These are phyloP conservation scores for Penicillium chermesinum DNA, from an alignment of 495 filamentous ascomycete genomes.

Conservation along the genomic window DNA sequence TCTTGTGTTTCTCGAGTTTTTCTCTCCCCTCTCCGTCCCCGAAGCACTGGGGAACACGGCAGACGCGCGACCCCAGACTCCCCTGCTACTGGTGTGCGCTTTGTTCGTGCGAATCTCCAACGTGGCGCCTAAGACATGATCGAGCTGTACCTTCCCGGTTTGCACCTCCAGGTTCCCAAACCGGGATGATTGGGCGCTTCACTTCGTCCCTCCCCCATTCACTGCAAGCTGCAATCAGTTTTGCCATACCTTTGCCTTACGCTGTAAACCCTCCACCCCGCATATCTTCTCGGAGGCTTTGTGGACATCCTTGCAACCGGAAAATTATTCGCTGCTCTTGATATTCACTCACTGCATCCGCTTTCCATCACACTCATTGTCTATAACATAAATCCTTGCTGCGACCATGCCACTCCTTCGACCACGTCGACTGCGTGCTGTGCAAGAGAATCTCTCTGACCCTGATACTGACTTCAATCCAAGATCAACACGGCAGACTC, in stretches of 20 bases:
- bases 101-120: constrained; percentile 23
- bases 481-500: constrained; percentile 35
- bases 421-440: constrained; percentile 44
- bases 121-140: constrained; percentile 28
- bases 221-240: constrained; percentile 9
- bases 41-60: constrained; percentile 13
- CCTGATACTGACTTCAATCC: constrained; percentile 33
- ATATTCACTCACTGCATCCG: neutral
- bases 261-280: neutral
- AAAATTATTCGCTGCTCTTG: neutral
- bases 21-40: constrained; percentile 4
- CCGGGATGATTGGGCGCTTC: constrained; percentile 14
- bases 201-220: constrained; percentile 4
- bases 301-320: too few species aligned
- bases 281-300: neutral
- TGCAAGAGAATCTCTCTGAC: constrained; percentile 35
- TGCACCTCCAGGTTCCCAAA: constrained; percentile 17
- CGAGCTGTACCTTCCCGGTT: constrained; percentile 35
- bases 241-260: constrained; percentile 15
- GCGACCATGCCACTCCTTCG: constrained; percentile 41
- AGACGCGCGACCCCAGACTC: constrained; percentile 10
- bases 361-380: constrained; percentile 5
- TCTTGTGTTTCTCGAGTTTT: neutral
- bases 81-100: constrained; percentile 22
- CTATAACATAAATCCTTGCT: constrained; percentile 1